Percentiles rank a stretch among this genome's conserved stretches.
phyloP scores from a whole-genome alignment of 1,139 yeast species.

The Hyphopichia buzzinii region DNA sequence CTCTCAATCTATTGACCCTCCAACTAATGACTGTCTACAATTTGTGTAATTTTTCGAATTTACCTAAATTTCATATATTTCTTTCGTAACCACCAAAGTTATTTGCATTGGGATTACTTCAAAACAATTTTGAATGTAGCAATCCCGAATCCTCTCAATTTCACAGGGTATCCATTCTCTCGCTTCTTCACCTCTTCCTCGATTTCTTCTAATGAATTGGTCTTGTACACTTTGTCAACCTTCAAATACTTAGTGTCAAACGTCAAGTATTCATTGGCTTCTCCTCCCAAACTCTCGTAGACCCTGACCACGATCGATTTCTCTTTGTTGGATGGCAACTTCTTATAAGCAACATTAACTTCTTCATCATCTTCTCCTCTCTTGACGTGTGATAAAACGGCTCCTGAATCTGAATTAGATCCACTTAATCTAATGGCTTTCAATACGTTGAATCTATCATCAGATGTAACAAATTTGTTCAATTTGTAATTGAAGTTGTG shows the following conservation, averaged over 20 bases:
- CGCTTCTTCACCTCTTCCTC: slow-evolving; percentile 22
- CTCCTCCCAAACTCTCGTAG: slow-evolving; percentile 86
- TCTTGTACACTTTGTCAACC: slow-evolving; percentile 52
- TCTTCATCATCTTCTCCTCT: slow-evolving; percentile 83
- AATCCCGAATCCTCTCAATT: slow-evolving; percentile 75
- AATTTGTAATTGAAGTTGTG: slow-evolving; percentile 73
- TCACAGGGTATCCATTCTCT: slow-evolving; percentile 36
- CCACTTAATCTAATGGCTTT: slow-evolving; percentile 35
- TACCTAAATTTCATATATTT: too few species aligned
- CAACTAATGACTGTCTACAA: too few species aligned
- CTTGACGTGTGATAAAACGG: slow-evolving; percentile 75
- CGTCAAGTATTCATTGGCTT: slow-evolving; percentile 49
- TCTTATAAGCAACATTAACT: slow-evolving; percentile 31
- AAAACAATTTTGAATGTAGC: slow-evolving; percentile 59
- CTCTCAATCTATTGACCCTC: too few species aligned
- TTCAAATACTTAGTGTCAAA: slow-evolving; percentile 30
- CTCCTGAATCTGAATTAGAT: slow-evolving; percentile 45
- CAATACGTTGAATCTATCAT: slow-evolving; percentile 17
- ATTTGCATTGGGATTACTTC: too few species aligned
- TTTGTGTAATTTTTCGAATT: too few species aligned
- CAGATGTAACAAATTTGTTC: slow-evolving; percentile 17
- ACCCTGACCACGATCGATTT: slow-evolving; percentile 68
- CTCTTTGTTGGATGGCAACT: slow-evolving; percentile 36
- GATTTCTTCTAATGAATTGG: slow-evolving; percentile 73
- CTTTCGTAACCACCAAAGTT: too few species aligned